Evolutionary conservation across 2,329 filamentous ascomycete genomes (phyloP).

Genomic region (Periconia macrospinosa): DNA sequence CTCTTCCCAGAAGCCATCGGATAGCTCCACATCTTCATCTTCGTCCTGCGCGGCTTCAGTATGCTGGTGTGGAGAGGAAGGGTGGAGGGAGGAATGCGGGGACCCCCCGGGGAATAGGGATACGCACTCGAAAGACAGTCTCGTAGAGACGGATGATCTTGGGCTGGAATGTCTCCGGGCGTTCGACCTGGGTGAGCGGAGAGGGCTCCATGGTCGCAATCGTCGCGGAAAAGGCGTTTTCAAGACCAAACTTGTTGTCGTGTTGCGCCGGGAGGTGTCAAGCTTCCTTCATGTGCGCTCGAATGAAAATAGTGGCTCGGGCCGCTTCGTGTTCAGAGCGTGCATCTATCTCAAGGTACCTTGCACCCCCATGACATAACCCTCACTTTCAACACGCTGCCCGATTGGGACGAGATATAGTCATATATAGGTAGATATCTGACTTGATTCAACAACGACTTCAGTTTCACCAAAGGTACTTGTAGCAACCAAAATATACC

Average conservation of each 20-base stretch:
- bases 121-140: constrained; percentile 67
- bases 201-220: constrained; percentile 73
- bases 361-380: constrained; percentile 4
- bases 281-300: neutral
- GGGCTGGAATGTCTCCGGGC: constrained; percentile 87
- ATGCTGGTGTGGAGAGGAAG: neutral
- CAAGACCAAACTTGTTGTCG: neutral
- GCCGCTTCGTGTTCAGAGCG: constrained; percentile 4
- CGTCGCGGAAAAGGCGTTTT: neutral
- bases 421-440: neutral
- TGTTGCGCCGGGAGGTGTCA: constrained; percentile 5
- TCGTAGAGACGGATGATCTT: constrained; percentile 93
- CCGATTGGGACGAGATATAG: constrained; percentile 1
- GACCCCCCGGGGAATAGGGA: neutral
- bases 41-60: constrained; percentile 44
- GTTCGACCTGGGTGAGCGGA: constrained; percentile 87
- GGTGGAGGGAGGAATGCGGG: neutral
- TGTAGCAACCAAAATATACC: neutral
- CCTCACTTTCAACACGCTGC: constrained; percentile 4
- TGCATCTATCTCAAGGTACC: neutral
- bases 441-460: no score
- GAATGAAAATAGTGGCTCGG: constrained; percentile 8
- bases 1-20: constrained; percentile 93
- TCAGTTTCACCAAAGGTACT: no score
- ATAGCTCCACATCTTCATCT: constrained; percentile 64